Evolutionary conservation across 495 filamentous ascomycete genomes (phyloP).

Genomic region (Xylaria palmicola): DNA sequence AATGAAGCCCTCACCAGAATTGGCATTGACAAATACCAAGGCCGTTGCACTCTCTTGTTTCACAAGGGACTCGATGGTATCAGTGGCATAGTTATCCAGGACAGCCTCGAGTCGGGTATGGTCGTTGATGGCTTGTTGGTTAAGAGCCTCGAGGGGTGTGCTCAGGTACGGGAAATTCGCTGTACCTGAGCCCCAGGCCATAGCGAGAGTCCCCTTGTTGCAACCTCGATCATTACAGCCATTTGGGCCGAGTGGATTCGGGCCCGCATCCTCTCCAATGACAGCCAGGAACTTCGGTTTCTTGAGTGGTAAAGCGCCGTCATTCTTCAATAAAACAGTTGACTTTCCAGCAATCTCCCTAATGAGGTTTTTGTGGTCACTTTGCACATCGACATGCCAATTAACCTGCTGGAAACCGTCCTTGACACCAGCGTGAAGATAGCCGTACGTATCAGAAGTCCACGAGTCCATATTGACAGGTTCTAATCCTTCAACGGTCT

Average conservation of each 20-base stretch:
- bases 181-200: constrained; percentile 93
- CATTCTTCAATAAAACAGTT: constrained; percentile 89
- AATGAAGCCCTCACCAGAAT: constrained; percentile 87
- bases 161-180: constrained; percentile 89
- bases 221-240: constrained; percentile 82
- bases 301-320: constrained; percentile 71
- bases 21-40: constrained; percentile 86
- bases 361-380: constrained; percentile 68
- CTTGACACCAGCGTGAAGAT: constrained; percentile 58
- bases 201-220: constrained; percentile 80
- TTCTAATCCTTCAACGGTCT: constrained; percentile 54
- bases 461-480: constrained; percentile 88
- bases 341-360: constrained; percentile 72
- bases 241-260: constrained; percentile 79
- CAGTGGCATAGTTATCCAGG: constrained; percentile 65
- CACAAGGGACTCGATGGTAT: constrained; percentile 60
- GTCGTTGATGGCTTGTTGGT: constrained; percentile 63
- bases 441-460: constrained; percentile 74
- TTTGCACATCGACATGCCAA: constrained; percentile 79
- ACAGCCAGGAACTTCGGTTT: constrained; percentile 74
- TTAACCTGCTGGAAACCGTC: constrained; percentile 72
- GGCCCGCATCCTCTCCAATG: constrained; percentile 83
- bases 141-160: constrained; percentile 83
- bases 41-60: constrained; percentile 64
- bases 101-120: constrained; percentile 68